Evolutionary conservation across 495 filamentous ascomycete species (phyloP), one percentile per base, ranked within the genome.

Genomic region (Bryoglossum gracile): DNA sequence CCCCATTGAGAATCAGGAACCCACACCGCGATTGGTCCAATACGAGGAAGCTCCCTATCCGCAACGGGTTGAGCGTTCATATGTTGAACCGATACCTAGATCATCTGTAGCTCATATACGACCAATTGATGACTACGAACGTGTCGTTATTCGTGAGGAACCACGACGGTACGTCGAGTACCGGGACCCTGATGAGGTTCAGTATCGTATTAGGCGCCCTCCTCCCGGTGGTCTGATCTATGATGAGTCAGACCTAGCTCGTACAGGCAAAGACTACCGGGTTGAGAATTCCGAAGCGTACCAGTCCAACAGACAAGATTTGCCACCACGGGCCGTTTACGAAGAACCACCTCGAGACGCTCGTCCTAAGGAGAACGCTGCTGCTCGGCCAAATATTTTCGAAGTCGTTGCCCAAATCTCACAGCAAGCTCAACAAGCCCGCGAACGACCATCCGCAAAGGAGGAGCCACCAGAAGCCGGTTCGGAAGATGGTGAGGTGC

Each of bases 401-500:
- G 52, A 55, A 26, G 48, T 61, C 23, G 50, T 53, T 18, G 49
- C 39, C 3, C 51, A 58, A 41, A 57, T 54, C 26, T 51, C 52
- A 17, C 48, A 56, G 26, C 51, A 54, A 22, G 58, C 50, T n/a
- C 42, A 53, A 35, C 40, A 49, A 14, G 55, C 46, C 22, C 46
- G 39, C 25, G 54, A 51, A 17, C 44, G 28, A 33, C n/a, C 48
- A 35, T 50, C 51, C 13, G 14, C 24, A 3, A 33, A 53, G 50
- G 50, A 54, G 14, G 55, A 47, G 3, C 37, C 39, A 8, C 14
- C 46, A 26, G 54, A 53, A 4, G 49, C 24, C 58, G 57, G 54
- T 23, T 57, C 59, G 10, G 62, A 68, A 48, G 56, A 68, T 54
- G 61, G 59, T 8, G 57, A 59, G 39, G 25, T 56, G 13, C 43